These are phyloP conservation scores for Kuraishia borneana DNA, from an alignment of 805 yeast genomes.

Conservation along the genomic window DNA sequence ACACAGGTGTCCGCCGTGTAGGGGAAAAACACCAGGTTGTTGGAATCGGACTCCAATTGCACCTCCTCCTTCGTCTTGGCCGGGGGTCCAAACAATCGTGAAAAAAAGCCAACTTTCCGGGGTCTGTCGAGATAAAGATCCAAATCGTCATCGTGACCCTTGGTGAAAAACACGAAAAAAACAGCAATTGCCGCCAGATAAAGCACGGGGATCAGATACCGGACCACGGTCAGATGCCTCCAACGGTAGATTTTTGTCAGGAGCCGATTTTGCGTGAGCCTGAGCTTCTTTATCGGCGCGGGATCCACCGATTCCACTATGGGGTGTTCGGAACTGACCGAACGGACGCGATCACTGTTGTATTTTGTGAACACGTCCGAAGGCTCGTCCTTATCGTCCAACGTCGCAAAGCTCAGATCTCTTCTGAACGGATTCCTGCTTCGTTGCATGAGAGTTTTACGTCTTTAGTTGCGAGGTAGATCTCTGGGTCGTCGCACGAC, in stretches of 20 bases:
- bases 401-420: background rate
- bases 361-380: background rate
- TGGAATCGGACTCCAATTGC: background rate
- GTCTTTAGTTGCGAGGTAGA: background rate
- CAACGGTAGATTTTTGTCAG: constrained; percentile 6
- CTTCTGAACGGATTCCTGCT: background rate
- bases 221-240: constrained; percentile 7
- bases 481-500: too few relatives aligned
- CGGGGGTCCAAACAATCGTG: background rate
- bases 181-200: constrained; percentile 9
- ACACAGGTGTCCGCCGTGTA: constrained; percentile 18
- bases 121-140: background rate
- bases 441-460: background rate
- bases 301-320: background rate
- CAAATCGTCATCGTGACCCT: constrained; percentile 1
- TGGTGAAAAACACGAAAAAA: constrained; percentile 4
- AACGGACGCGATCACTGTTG: constrained; percentile 1
- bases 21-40: constrained; percentile 14
- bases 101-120: background rate
- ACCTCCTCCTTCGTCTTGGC: background rate
- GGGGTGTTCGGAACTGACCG: constrained; percentile 1
- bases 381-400: background rate
- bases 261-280: constrained; percentile 5
- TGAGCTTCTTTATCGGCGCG: constrained; percentile 2
- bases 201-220: constrained; percentile 10